These are phyloP conservation scores for Pseudogymnoascus sp. DNA, from an alignment of 2,329 filamentous ascomycete species.

Conservation along the genomic window DNA sequence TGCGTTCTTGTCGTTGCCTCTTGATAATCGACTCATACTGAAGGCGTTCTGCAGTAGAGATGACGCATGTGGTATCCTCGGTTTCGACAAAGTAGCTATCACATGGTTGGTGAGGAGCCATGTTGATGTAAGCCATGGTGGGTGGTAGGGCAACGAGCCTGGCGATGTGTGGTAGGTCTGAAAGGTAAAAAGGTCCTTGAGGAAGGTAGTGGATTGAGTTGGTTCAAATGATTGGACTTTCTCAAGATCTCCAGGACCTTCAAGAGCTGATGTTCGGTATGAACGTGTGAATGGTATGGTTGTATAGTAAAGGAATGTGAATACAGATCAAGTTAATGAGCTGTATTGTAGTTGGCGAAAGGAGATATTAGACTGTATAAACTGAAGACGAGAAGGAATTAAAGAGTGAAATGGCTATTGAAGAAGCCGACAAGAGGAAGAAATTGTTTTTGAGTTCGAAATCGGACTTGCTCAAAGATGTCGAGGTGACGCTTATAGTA, in stretches of 20 bases:
- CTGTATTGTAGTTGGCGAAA: slow-evolving; percentile 23
- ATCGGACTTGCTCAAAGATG: slow-evolving; percentile 9
- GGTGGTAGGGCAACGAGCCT: slow-evolving; percentile 12
- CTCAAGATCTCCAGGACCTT: slow-evolving; percentile 32
- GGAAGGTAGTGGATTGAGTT: slow-evolving; percentile 7
- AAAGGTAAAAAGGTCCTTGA: slow-evolving; percentile 11
- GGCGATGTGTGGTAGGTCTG: neutral
- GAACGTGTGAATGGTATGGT: slow-evolving; percentile 17
- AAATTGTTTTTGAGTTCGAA: slow-evolving; percentile 17
- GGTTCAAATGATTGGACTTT: slow-evolving; percentile 24
- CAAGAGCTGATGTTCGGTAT: slow-evolving; percentile 24
- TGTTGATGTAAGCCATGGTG: slow-evolving; percentile 19
- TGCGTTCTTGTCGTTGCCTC: slow-evolving; percentile 75
- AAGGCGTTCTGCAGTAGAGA: slow-evolving; percentile 39
- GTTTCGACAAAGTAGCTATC: slow-evolving; percentile 63
- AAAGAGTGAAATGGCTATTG: slow-evolving; percentile 28
- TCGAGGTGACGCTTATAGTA: neutral
- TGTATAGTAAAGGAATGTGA: slow-evolving; percentile 24
- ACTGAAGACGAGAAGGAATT: slow-evolving; percentile 20
- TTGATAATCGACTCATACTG: slow-evolving; percentile 73
- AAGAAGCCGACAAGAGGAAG: slow-evolving; percentile 18
- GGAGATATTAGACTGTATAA: slow-evolving; percentile 27
- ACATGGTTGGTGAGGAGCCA: slow-evolving; percentile 45
- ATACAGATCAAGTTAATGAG: slow-evolving; percentile 20
- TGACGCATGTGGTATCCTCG: slow-evolving; percentile 37